phyloP scores from a whole-genome alignment of 2,329 filamentous ascomycete genomes.

The Penicillium psychrosexuale region DNA sequence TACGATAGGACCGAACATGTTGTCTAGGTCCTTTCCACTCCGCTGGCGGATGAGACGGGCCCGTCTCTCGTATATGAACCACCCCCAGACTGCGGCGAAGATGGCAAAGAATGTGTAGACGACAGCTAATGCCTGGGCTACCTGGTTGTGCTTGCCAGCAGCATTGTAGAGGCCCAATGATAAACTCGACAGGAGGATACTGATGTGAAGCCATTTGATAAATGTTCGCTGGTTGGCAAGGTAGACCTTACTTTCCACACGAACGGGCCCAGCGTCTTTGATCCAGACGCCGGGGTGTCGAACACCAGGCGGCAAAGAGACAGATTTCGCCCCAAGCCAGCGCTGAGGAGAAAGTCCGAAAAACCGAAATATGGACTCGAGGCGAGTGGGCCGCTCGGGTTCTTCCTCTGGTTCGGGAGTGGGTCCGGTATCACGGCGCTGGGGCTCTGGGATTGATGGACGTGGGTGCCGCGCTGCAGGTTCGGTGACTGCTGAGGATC shows the following conservation, averaged over 20 bases:
- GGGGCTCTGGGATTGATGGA: conserved; percentile 40
- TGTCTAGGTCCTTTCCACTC: conserved; percentile 92
- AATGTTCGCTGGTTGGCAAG: conserved; percentile 97
- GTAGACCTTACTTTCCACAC: conserved; percentile 98
- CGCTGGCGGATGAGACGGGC: conserved; percentile 76
- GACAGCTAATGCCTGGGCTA: conserved; percentile 76
- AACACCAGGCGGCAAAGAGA: conserved; percentile 78
- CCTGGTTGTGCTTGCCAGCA: conserved; percentile 67
- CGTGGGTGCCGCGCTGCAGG: conserved; percentile 25
- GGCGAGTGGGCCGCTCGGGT: conserved; percentile 52
- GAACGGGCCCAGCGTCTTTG: conserved; percentile 88
- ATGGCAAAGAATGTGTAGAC: conserved; percentile 77
- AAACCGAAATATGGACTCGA: conserved; percentile 73
- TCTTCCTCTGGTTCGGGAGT: conserved; percentile 25
- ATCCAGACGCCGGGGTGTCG: conserved; percentile 80
- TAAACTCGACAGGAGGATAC: conserved; percentile 77
- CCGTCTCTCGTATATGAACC: conserved; percentile 72
- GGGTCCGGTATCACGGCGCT: conserved; percentile 35
- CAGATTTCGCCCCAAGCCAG: conserved; percentile 49
- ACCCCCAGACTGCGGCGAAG: conserved; percentile 86
- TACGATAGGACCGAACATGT: conserved; percentile 76
- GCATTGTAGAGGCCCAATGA: conserved; percentile 86
- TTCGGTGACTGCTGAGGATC: conserved; percentile 27
- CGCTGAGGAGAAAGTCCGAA: conserved; percentile 81
- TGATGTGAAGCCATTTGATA: conserved; percentile 97